Conservation (phyloP, 2,329 filamentous ascomycete species). For the Tolypocladium nubicola region DNA sequence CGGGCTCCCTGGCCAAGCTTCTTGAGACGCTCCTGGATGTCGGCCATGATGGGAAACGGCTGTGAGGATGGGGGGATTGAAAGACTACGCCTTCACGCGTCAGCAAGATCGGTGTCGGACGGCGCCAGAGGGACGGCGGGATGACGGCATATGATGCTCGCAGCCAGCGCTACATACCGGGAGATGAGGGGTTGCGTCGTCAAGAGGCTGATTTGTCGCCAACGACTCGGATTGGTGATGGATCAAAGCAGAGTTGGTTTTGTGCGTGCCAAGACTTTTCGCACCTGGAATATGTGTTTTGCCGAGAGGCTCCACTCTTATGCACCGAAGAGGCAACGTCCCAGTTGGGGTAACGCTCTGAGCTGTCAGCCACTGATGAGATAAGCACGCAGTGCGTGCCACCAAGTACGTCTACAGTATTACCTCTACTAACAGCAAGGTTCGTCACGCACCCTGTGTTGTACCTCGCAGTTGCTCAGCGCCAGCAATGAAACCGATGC, state of each 20-base stretch:
- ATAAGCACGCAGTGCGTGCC: no score
- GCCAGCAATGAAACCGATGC: not conserved
- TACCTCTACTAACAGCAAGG: not conserved
- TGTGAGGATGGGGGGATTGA: slow-evolving; percentile 13
- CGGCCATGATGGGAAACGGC: slow-evolving; percentile 34
- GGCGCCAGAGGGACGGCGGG: not conserved
- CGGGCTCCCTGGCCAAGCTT: slow-evolving; percentile 43
- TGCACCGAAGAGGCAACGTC: not conserved
- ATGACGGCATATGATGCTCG: not conserved
- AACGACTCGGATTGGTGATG: slow-evolving; percentile 23
- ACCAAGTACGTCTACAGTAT: no score
- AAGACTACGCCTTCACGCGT: slow-evolving; percentile 1
- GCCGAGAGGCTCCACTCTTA: slow-evolving; percentile 10
- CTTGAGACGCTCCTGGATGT: slow-evolving; percentile 49
- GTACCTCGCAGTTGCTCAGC: not conserved
- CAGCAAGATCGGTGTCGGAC: slow-evolving; percentile 3
- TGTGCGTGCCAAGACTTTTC: slow-evolving; percentile 37
- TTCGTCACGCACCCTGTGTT: not conserved
- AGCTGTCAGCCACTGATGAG: not conserved
- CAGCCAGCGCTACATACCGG: slow-evolving; percentile 18
- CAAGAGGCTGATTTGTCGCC: slow-evolving; percentile 24
- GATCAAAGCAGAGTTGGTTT: slow-evolving; percentile 27
- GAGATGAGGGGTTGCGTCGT: slow-evolving; percentile 19
- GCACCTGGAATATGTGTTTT: slow-evolving; percentile 27
- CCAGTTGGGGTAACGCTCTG: not conserved